Evolutionary conservation across 2,329 filamentous ascomycete species (phyloP), one percentile per base, ranked within the genome.

Genomic region (Aspergillus aculeatus): DNA sequence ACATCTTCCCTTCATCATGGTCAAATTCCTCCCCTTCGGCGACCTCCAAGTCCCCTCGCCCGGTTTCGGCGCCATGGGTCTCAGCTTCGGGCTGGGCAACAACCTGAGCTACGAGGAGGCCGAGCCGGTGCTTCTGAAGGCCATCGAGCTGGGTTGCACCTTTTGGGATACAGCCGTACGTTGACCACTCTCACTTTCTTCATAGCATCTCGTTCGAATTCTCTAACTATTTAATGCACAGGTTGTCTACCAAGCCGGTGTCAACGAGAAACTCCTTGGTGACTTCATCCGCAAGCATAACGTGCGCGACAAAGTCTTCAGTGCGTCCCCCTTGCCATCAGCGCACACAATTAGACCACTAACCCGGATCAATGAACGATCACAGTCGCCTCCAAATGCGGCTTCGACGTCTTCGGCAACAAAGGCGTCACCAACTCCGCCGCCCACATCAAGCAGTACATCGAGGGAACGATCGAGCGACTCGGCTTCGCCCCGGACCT

Each of bases 231-330:
- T 29, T 2, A 9, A 10, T 10, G 2, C 7, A 29, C 26, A 81
- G 78, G 79, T 82, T 23, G 73, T 77, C 4, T 83, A 82, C 59
- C 66, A 73, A 66, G 74, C 75, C 1, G 80, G 80, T 38, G 74
- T 81, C 12, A 82, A 83, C 52, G 81, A 83, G 57, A 81, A 80
- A 67, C 73, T 83, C 0, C 68, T 83, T 0, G 81, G 80, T 3
- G 79, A 82, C 32, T 83, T 82, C 60, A 81, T 83, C 61, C 67
- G 76, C 24, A 83, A 82, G 64, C 80, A 83, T 67, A 80, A 82
- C 52, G 71, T 80, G 10, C 78, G 81, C 1, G 80, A 82, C 57
- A 81, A 82, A 62, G 44, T 82, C n/a, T 82, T 82, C 62, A 67
- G 79, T 80, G 60, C 55, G 77, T 69, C 5, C 21, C 7, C 23